phyloP scores from a whole-genome alignment of 805 yeast genomes.

The Candida sonorensis region DNA sequence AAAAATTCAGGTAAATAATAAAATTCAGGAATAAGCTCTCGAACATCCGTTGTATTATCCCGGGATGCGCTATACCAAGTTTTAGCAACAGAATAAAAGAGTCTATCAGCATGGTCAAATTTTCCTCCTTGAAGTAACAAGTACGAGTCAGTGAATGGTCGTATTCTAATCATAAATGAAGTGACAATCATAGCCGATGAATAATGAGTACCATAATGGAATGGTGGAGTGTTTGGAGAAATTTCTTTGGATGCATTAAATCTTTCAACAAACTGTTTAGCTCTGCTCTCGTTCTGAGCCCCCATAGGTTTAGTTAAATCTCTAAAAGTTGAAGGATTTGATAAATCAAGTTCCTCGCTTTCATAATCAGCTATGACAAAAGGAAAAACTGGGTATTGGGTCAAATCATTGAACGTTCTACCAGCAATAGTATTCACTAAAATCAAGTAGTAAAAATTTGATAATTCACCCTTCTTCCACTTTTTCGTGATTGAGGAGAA shows the following conservation, averaged over 20 bases:
- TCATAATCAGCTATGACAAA: constrained; percentile 84
- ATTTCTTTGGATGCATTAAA: constrained; percentile 64
- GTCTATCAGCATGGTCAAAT: constrained; percentile 82
- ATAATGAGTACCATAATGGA: constrained; percentile 90
- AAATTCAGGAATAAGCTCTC: constrained; percentile 85
- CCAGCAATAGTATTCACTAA: constrained; percentile 81
- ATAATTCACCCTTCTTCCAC: constrained; percentile 74
- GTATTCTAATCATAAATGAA: constrained; percentile 65
- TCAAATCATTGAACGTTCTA: constrained; percentile 78
- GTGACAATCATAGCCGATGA: constrained; percentile 93
- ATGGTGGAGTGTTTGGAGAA: constrained; percentile 52
- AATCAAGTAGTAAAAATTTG: constrained; percentile 79
- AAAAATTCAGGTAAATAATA: constrained; percentile 77
- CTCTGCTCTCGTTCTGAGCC: constrained; percentile 62
- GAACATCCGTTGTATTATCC: constrained; percentile 80
- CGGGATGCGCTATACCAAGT: constrained; percentile 77
- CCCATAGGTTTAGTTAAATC: constrained; percentile 91
- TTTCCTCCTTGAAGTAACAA: constrained; percentile 77
- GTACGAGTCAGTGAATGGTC: constrained; percentile 79
- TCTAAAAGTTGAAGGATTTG: constrained; percentile 55
- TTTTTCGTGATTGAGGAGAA: constrained; percentile 48
- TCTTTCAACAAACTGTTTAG: constrained; percentile 58
- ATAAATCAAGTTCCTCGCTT: constrained; percentile 61
- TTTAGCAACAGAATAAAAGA: constrained; percentile 66
- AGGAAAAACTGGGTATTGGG: constrained; percentile 89